A percentile compares a stretch with the other conserved stretches of the same genome.
phyloP scores from a whole-genome alignment of 2,329 filamentous ascomycete genomes.

The Bimuria novae-zelandiae region DNA sequence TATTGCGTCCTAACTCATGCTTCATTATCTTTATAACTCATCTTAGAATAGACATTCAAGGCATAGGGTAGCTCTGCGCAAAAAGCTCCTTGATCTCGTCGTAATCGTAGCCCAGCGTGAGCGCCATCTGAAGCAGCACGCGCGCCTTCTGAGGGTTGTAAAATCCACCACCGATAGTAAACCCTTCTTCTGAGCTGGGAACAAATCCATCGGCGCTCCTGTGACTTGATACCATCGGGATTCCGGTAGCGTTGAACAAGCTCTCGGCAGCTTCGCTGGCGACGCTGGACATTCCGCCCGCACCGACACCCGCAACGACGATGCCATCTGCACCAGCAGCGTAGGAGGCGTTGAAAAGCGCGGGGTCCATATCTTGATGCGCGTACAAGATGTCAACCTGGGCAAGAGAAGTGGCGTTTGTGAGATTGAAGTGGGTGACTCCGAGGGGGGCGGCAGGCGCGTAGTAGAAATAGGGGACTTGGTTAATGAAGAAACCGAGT shows the following conservation, averaged over 20 bases:
- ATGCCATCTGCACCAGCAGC: slow-evolving; percentile 58
- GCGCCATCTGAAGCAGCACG: slow-evolving; percentile 53
- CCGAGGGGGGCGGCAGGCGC: slow-evolving; percentile 51
- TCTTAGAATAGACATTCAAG: slow-evolving; percentile 1
- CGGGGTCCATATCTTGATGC: slow-evolving; percentile 58
- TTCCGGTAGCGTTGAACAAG: slow-evolving; percentile 52
- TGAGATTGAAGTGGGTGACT: slow-evolving; percentile 50
- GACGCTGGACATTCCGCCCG: slow-evolving; percentile 51
- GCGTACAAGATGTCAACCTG: slow-evolving; percentile 62
- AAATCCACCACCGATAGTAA: slow-evolving; percentile 54
- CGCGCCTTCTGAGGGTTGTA: slow-evolving; percentile 62
- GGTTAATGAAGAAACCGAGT: slow-evolving; percentile 62
- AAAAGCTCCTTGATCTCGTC: slow-evolving; percentile 53
- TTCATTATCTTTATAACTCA: not conserved
- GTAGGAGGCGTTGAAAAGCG: slow-evolving; percentile 55
- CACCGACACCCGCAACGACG: slow-evolving; percentile 61
- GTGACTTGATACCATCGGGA: slow-evolving; percentile 58
- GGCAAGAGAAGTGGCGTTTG: slow-evolving; percentile 55
- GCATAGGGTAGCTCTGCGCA: slow-evolving; percentile 37
- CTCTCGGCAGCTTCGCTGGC: slow-evolving; percentile 47
- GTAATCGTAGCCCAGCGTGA: slow-evolving; percentile 37
- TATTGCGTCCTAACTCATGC: no score
- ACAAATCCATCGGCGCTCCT: slow-evolving; percentile 60
- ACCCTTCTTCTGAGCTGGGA: slow-evolving; percentile 36
- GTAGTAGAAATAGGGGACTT: slow-evolving; percentile 65